Percentiles rank a stretch among this genome's conserved stretches.
These are phyloP conservation scores for Zychaea mexicana DNA, from an alignment of 371 early-diverging fungal genomes.

Conservation along the genomic window DNA sequence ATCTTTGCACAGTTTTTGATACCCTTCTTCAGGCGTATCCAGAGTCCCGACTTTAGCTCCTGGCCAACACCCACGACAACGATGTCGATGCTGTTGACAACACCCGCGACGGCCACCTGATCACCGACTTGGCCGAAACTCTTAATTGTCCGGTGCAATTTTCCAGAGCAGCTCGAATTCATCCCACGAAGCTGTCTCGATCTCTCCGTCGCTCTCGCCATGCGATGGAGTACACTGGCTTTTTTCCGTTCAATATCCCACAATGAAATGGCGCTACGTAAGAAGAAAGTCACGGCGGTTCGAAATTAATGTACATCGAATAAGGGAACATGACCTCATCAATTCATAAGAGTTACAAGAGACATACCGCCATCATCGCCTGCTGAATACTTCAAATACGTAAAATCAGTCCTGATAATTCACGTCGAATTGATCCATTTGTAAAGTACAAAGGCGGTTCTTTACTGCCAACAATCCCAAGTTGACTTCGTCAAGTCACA, in stretches of 20 bases:
- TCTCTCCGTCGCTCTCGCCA: slow-evolving; percentile 57
- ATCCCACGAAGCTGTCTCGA: slow-evolving; percentile 79
- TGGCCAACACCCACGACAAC: slow-evolving; percentile 84
- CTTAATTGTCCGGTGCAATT: slow-evolving; percentile 66
- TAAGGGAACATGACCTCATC: too few relatives aligned
- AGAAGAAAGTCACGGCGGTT: too few relatives aligned
- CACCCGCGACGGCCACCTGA: slow-evolving; percentile 58
- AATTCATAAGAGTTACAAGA: too few relatives aligned
- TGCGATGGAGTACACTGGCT: slow-evolving; percentile 86
- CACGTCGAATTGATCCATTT: too few relatives aligned
- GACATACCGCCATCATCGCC: too few relatives aligned
- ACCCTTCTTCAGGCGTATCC: slow-evolving; percentile 70
- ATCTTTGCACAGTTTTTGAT: slow-evolving; percentile 70
- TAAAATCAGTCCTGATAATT: too few relatives aligned
- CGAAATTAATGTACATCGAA: too few relatives aligned
- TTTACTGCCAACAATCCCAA: too few relatives aligned
- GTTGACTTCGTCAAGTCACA: too few relatives aligned
- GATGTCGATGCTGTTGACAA: slow-evolving; percentile 56
- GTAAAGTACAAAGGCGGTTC: too few relatives aligned
- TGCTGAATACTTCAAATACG: too few relatives aligned
- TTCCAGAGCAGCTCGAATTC: slow-evolving; percentile 90
- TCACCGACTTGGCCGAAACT: slow-evolving; percentile 66
- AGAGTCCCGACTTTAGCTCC: slow-evolving; percentile 89
- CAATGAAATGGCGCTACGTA: slow-evolving; percentile 73
- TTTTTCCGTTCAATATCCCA: slow-evolving; percentile 93